phyloP scores from a whole-genome alignment of 2,329 filamentous ascomycete genomes.

The Blastomyces gilchristii region DNA sequence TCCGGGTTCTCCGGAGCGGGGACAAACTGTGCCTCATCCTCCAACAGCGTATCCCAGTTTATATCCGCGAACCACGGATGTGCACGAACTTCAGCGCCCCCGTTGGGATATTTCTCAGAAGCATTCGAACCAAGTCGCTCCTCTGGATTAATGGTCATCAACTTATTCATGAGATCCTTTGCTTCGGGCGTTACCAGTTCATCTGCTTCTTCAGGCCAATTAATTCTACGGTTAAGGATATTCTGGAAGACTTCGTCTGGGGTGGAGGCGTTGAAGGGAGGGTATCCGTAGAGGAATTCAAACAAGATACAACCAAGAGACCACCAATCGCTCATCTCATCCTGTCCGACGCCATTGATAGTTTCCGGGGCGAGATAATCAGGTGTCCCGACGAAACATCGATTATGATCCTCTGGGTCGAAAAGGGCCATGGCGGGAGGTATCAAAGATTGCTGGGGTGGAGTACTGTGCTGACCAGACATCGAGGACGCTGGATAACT shows the following conservation, averaged over 20 bases:
- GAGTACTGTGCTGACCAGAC: conserved; percentile 26
- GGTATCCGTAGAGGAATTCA: conserved; percentile 86
- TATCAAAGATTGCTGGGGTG: conserved; percentile 61
- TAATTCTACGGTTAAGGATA: conserved; percentile 77
- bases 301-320: conserved; percentile 97
- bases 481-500: conserved; percentile 39
- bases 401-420: conserved; percentile 84
- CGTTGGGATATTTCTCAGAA: conserved; percentile 69
- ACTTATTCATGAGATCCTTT: conserved; percentile 85
- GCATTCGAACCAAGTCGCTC: conserved; percentile 77
- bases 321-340: conserved; percentile 99
- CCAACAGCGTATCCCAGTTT: conserved; percentile 82
- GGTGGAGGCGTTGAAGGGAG: conserved; percentile 82
- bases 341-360: conserved; percentile 86
- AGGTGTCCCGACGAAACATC: conserved; percentile 90
- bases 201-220: conserved; percentile 80
- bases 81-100: conserved; percentile 80
- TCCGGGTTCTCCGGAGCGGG: conserved; percentile 87
- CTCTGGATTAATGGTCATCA: conserved; percentile 75
- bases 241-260: conserved; percentile 96
- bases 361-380: conserved; percentile 97
- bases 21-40: conserved; percentile 93
- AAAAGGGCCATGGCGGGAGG: conserved; percentile 90
- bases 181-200: conserved; percentile 74
- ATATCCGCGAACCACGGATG: conserved; percentile 83